Evolutionary conservation across 208 protist species (phyloP).

Genomic region (Trypanosoma conorhini): DNA sequence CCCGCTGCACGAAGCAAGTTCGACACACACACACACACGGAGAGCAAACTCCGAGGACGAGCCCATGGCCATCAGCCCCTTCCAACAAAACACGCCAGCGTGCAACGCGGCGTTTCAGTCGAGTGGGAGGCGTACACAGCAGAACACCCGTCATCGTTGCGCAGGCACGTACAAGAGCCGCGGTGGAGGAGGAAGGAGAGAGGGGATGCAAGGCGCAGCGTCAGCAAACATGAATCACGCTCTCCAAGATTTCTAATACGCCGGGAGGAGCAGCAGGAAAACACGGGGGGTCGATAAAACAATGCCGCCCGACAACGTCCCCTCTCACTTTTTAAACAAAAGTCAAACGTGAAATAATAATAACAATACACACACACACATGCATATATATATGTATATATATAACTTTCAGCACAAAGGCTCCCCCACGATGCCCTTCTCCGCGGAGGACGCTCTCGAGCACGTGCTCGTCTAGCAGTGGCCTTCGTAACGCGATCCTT

Average conservation of each 20-base stretch:
- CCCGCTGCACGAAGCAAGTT: too few relatives aligned
- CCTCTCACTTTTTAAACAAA: neutral
- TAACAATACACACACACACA: neutral
- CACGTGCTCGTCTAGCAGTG: neutral
- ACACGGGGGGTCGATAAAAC: slow-evolving; percentile 16
- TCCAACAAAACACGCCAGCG: neutral
- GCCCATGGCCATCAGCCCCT: neutral
- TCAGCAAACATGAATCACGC: neutral
- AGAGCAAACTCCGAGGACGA: slow-evolving; percentile 6
- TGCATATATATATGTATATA: slow-evolving; percentile 27
- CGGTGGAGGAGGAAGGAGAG: neutral
- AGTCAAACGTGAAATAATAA: slow-evolving; percentile 3
- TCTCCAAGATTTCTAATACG: neutral
- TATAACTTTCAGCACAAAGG: neutral
- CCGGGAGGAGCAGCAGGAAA: neutral
- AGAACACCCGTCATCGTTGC: neutral
- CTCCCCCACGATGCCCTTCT: neutral
- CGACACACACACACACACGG: neutral
- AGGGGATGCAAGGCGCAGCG: neutral
- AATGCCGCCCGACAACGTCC: neutral
- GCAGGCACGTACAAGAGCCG: neutral
- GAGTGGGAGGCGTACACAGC: neutral
- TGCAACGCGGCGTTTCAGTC: neutral
- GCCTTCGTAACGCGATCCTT: neutral
- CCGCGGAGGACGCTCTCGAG: neutral